Evolutionary conservation across 2,329 filamentous ascomycete genomes (phyloP), one percentile per base, ranked within the genome.

Genomic region (Aciculosporium take): DNA sequence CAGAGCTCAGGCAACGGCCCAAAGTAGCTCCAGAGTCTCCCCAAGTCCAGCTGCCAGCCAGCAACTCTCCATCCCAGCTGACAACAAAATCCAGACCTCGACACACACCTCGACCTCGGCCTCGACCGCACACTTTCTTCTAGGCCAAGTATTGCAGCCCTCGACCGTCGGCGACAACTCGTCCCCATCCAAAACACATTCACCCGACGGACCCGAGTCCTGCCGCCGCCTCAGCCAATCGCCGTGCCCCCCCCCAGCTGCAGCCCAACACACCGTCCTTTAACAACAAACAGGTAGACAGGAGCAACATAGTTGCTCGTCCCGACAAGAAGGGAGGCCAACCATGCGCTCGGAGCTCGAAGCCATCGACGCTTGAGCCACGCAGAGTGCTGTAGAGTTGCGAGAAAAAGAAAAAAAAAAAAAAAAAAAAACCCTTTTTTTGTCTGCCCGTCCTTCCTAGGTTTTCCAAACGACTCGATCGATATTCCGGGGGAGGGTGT

Each of bases 201-300:
- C 10, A 20, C 18, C 28, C 21, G 21, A 25, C 33, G n/a, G 23
- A 36, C n/a, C 25, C 24, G 35, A 18, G 15, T 35, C 33, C 20
- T 13, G 33, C 15, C 13, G 7, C 33, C 32, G 32, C 20, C 13
- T 7, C 13, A 24, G 32, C 20, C 37, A 15, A n/a, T 21, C 30
- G 28, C 39, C 30, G 34, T 17, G 39, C 27, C 39, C 17, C 39
- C 30, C 27, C 39, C 17, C 39, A 40, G 39, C 39, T 20, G 23
- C 39, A 27, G 29, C 29, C 38, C 15, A 34, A 34, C 4, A 9
- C 30, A n/a, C 30, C 23, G 25, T 17, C 12, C 13, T 31, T 31
- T 33, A 25, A 23, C 40, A 18, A 37, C 32, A 20, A 18, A 25
- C 7, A 21, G 23, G 17, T 24, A n/a, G 24, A 37, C 35, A n/a